Evolutionary conservation across 1,139 yeast species (phyloP), one percentile per base, ranked within the genome.

Genomic region (Saccharomycopsis hybrid): DNA sequence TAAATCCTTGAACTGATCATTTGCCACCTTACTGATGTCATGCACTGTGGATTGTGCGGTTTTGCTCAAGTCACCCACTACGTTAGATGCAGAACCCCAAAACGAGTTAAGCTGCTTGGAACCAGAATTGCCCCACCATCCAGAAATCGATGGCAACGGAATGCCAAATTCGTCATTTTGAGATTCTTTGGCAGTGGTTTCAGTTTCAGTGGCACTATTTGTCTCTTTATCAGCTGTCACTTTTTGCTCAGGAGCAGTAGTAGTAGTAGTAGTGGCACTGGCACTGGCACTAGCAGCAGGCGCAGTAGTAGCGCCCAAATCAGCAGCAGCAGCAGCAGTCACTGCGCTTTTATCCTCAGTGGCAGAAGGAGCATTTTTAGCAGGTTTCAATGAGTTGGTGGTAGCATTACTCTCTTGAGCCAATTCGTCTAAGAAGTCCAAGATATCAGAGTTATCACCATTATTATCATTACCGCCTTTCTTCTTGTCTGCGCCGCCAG

Each of bases 361-460:
- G 33, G 44, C 47, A 11, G 38, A 24, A 3, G 24, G 44, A 5
- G 39, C 31, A 32, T 44, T 50, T 35, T 53, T 57, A 53, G 47
- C 46, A 4, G 55, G 54, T 24, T 51, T 48, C 18, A 48, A 47
- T 9, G 56, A 41, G 3, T 32, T 35, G 29, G 13, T 48, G 37
- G 44, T 43, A 41, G 56, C 53, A 40, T 58, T 52, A 46, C 65
- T 69, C 46, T 65, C 67, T 50, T 68, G 67, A 32, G 79, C 87
- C 57, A 92, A 71, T 62, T 90, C 95, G 62, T 90, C 96, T 55
- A 92, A 70, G 60, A 92, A 90, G 37, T 87, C 95, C 61, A 90
- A 70, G 44, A 92, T 81, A 57, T 90, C 97, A 36, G 80, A 85
- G 54, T 80, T 80, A 44, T 77, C 74, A 46, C 74, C 77, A 55